Evolutionary conservation across 768 basidiomycete species (phyloP).

Genomic region (Mycena belliarum): DNA sequence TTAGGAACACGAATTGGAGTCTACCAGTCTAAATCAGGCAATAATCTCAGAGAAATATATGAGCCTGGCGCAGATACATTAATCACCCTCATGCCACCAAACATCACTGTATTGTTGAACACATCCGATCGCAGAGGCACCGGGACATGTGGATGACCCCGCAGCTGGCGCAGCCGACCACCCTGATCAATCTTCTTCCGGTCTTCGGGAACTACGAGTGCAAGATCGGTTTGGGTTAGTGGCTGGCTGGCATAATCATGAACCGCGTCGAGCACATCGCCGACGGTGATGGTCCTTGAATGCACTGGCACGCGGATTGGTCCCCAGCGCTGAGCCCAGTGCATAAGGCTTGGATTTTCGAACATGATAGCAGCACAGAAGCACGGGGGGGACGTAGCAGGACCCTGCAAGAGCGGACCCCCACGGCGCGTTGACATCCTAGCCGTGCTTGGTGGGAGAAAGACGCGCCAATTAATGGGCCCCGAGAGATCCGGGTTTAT

Average conservation of each 20-base stretch:
- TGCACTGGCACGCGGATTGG: conserved; percentile 1
- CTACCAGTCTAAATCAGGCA: neutral
- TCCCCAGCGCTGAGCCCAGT: conserved; percentile 4
- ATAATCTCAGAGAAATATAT: neutral
- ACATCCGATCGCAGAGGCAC: neutral
- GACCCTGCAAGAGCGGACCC: neutral
- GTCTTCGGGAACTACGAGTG: neutral
- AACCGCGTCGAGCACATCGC: conserved; percentile 2
- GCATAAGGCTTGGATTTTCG: neutral
- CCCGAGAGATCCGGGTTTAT: neutral
- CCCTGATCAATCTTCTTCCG: neutral
- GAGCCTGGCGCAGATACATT: neutral
- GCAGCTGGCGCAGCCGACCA: neutral
- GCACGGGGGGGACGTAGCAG: neutral
- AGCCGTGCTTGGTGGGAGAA: neutral
- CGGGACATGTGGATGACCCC: neutral
- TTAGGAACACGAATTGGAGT: neutral
- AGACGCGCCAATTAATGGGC: neutral
- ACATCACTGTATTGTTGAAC: neutral
- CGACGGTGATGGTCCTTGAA: neutral
- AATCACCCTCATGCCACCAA: neutral
- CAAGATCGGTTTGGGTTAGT: neutral
- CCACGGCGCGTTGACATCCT: neutral
- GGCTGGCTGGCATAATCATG: neutral
- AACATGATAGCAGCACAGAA: neutral